These are phyloP conservation scores for Biscogniauxia marginata DNA, from an alignment of 2,329 filamentous ascomycete genomes.

Conservation along the genomic window DNA sequence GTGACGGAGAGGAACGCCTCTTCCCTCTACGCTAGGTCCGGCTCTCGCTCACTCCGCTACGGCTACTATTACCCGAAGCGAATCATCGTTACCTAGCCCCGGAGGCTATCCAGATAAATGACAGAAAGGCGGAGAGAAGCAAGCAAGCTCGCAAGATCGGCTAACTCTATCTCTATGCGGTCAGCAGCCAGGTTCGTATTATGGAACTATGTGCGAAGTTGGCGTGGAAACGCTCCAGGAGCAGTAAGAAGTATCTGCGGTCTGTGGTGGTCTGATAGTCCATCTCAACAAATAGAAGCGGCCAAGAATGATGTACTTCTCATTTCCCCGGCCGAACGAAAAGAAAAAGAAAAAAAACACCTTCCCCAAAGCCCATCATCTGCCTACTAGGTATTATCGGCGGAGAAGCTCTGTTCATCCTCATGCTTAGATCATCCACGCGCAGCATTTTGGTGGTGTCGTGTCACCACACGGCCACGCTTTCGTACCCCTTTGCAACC, in stretches of 20 bases:
- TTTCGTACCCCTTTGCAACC: conserved; percentile 8
- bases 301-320: not conserved
- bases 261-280: not conserved
- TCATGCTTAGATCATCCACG: conserved; percentile 19
- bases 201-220: not conserved
- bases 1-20: not conserved
- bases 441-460: conserved; percentile 7
- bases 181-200: not conserved
- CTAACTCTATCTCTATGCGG: not conserved
- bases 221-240: not conserved
- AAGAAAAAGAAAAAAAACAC: conserved; percentile 3
- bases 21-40: not conserved
- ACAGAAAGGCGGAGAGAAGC: conserved; percentile 1
- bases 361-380: conserved; percentile 6
- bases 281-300: conserved; percentile 4
- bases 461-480: conserved; percentile 23
- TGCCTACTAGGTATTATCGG: not conserved
- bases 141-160: not conserved
- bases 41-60: not conserved
- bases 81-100: not conserved
- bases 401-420: conserved; percentile 5
- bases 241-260: not conserved
- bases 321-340: conserved; percentile 7
- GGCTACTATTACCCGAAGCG: not conserved
- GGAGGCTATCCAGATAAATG: not conserved